Evolutionary conservation across 805 yeast genomes (phyloP).

Genomic region (Kluyveromyces dobzhanskii): DNA sequence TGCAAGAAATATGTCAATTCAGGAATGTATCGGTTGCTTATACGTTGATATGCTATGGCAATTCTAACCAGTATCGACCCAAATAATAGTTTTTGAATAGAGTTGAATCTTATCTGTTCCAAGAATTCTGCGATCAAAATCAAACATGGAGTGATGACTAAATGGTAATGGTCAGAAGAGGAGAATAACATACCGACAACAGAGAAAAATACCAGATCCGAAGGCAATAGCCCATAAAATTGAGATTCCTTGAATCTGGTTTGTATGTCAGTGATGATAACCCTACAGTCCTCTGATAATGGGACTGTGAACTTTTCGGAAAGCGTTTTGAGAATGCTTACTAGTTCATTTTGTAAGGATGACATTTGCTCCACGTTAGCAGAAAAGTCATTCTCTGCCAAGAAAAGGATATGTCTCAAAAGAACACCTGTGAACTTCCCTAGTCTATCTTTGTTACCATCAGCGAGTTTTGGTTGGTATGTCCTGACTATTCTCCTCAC

Average conservation of each 20-base stretch:
- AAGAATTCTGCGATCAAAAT: slow-evolving; percentile 66
- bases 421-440: slow-evolving; percentile 56
- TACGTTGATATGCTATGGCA: slow-evolving; percentile 62
- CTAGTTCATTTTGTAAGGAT: slow-evolving; percentile 35
- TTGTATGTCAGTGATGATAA: slow-evolving; percentile 47
- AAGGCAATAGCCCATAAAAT: slow-evolving; percentile 32
- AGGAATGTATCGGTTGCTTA: slow-evolving; percentile 76
- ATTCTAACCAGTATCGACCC: slow-evolving; percentile 63
- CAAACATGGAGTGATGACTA: slow-evolving; percentile 77
- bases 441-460: slow-evolving; percentile 72
- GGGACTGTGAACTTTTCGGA: slow-evolving; percentile 58
- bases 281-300: slow-evolving; percentile 56
- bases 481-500: slow-evolving; percentile 48
- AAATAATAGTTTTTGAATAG: slow-evolving; percentile 39
- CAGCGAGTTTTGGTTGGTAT: slow-evolving; percentile 70
- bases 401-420: slow-evolving; percentile 49
- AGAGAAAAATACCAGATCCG: slow-evolving; percentile 59
- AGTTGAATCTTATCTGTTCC: slow-evolving; percentile 38
- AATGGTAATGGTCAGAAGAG: slow-evolving; percentile 92
- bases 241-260: slow-evolving; percentile 35
- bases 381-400: slow-evolving; percentile 34
- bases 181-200: slow-evolving; percentile 76
- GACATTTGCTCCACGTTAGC: slow-evolving; percentile 30
- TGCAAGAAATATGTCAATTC: slow-evolving; percentile 60
- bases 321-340: slow-evolving; percentile 43